Percentiles rank a stretch among this genome's conserved stretches.
Conservation (phyloP, 2,329 filamentous ascomycete species). For the Dryadomyces sulphureus region DNA sequence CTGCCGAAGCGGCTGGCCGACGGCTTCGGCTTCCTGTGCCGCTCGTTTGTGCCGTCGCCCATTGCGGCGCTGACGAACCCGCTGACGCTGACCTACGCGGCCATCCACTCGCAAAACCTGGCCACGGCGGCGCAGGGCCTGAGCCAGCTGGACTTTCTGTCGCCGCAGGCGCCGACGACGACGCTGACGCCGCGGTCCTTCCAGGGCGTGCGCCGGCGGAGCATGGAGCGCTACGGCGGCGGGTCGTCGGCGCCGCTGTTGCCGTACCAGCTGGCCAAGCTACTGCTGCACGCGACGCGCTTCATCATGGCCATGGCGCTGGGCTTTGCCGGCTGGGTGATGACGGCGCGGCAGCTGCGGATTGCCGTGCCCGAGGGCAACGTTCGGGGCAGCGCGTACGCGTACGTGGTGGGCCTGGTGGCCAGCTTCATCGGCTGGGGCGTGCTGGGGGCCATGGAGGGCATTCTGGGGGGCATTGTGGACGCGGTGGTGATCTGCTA, state of each 20-base stretch:
- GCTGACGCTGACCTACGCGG: slow-evolving; percentile 79
- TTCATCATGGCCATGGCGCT: slow-evolving; percentile 83
- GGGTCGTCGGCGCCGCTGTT: slow-evolving; percentile 39
- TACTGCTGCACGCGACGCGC: slow-evolving; percentile 78
- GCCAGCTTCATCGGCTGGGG: slow-evolving; percentile 93
- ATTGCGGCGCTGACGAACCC: slow-evolving; percentile 81
- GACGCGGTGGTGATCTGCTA: slow-evolving; percentile 88
- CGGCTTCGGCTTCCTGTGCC: slow-evolving; percentile 47
- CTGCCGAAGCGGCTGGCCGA: slow-evolving; percentile 55
- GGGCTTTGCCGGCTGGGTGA: slow-evolving; percentile 93
- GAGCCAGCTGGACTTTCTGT: slow-evolving; percentile 68
- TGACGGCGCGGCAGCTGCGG: slow-evolving; percentile 66
- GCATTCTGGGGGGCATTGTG: slow-evolving; percentile 71
- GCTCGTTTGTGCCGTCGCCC: slow-evolving; percentile 70
- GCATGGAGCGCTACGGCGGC: slow-evolving; percentile 13
- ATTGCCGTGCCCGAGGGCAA: slow-evolving; percentile 38
- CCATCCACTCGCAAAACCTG: slow-evolving; percentile 81
- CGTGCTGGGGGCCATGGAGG: slow-evolving; percentile 79
- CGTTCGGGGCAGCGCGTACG: slow-evolving; percentile 71
- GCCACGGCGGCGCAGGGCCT: slow-evolving; percentile 64
- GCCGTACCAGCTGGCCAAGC: slow-evolving; percentile 79
- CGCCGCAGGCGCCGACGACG: slow-evolving; percentile 57
- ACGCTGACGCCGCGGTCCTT: slow-evolving; percentile 46
- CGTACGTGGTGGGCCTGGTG: slow-evolving; percentile 83
- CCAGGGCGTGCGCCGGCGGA: too few relatives aligned